A percentile compares a stretch with the other conserved stretches of the same genome.
These are phyloP conservation scores for Kluyveromyces siamensis DNA, from an alignment of 805 yeast species.

Conservation along the genomic window DNA sequence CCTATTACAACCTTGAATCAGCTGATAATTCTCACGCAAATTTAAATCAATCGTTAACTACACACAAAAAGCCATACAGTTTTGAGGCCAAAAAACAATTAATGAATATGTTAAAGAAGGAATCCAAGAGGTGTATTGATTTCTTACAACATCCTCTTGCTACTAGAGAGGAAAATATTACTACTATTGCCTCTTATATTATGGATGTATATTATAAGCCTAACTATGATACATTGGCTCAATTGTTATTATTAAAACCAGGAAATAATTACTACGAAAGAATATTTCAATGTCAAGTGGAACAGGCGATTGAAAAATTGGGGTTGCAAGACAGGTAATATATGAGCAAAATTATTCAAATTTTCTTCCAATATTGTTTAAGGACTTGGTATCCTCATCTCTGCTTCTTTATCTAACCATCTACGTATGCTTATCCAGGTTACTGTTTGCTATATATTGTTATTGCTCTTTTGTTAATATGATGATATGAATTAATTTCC, in stretches of 20 bases:
- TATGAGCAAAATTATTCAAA: background rate
- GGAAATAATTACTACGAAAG: constrained; percentile 18
- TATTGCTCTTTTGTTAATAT: background rate
- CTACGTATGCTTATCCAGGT: background rate
- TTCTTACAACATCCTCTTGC: constrained; percentile 28
- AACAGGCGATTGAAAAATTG: constrained; percentile 17
- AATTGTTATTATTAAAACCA: constrained; percentile 14
- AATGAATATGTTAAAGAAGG: constrained; percentile 18
- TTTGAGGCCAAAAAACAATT: constrained; percentile 8
- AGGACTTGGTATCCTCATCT: background rate
- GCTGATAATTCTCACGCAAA: background rate
- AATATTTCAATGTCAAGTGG: constrained; percentile 20
- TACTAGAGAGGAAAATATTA: constrained; percentile 26
- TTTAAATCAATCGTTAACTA: background rate
- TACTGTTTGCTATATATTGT: background rate
- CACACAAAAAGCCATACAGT: background rate
- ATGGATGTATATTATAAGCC: constrained; percentile 30
- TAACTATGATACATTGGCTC: constrained; percentile 17
- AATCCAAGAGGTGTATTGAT: constrained; percentile 25
- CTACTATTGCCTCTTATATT: constrained; percentile 28
- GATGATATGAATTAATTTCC: background rate
- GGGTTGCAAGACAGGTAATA: constrained; percentile 14
- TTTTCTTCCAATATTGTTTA: no score
- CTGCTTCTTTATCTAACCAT: no score
- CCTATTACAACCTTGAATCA: background rate